A percentile compares a stretch with the other conserved stretches of the same genome.
Conservation (phyloP, 2,329 filamentous ascomycete genomes). For the Penicillium hordei region DNA sequence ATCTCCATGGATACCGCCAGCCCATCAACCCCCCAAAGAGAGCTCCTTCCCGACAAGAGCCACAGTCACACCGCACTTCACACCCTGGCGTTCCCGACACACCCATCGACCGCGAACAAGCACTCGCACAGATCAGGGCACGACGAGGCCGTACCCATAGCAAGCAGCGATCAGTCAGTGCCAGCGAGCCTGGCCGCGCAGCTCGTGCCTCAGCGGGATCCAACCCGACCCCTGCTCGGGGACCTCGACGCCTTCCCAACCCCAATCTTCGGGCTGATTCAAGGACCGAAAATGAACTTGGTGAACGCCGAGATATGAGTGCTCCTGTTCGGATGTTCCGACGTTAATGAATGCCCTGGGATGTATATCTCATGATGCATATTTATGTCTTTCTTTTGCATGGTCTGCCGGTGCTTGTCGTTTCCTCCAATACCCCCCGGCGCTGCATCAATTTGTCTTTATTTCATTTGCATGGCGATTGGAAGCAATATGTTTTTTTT, state of each 20-base stretch:
- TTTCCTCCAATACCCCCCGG: conserved; percentile 32
- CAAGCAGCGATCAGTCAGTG: conserved; percentile 43
- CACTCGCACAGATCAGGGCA: conserved; percentile 51
- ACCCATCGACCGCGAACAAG: conserved; percentile 49
- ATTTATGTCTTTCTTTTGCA: conserved; percentile 14
- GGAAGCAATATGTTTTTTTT: conserved; percentile 10
- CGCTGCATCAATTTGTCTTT: conserved; percentile 19
- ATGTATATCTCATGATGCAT: conserved; percentile 1
- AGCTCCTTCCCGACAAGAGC: conserved; percentile 35
- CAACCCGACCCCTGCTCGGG: conserved; percentile 27
- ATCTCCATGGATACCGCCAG: conserved; percentile 13
- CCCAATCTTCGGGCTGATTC: conserved; percentile 35
- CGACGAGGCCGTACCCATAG: conserved; percentile 47
- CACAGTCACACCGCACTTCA: conserved; percentile 21
- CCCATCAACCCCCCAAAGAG: conserved; percentile 29
- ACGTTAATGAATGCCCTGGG: conserved; percentile 14
- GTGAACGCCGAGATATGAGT: conserved; percentile 39
- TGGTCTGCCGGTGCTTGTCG: conserved; percentile 19
- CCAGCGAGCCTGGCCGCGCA: conserved; percentile 36
- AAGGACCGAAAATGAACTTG: conserved; percentile 29
- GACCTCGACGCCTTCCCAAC: conserved; percentile 35
- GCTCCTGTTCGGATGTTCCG: conserved; percentile 39
- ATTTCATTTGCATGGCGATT: conserved; percentile 16
- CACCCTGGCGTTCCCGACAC: conserved; percentile 39
- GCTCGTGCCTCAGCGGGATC: conserved; percentile 28